Evolutionary conservation across 2,329 filamentous ascomycete species (phyloP), one percentile per base, ranked within the genome.

Genomic region (Stagonosporopsis chrysanthemi): DNA sequence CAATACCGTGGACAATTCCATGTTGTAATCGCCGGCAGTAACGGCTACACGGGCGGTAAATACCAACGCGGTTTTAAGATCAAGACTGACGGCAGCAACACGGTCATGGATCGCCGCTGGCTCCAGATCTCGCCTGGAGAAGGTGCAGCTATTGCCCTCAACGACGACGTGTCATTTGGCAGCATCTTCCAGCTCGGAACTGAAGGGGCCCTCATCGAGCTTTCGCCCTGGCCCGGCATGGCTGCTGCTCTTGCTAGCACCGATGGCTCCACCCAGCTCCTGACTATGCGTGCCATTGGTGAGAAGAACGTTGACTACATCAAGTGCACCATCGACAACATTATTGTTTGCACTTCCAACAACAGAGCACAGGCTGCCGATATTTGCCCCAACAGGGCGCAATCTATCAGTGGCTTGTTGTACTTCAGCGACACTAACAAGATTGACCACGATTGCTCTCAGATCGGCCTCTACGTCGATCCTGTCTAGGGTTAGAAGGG

Each of bases 1-100:
- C 65, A 72, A 35, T 64, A 53, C 17, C 58, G 61, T 14, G 44
- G 57, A 15, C 28, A 53, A 4, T 70, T 70, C 45, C 58, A 62
- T 12, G 57, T 55, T 19, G 58, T 61, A 26, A 63, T 61, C 36
- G 54, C 60, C 28, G 60, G 54, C 22, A 58, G 58, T 35, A 68
- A 67, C 40, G 65, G 63, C 11, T 69, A 70, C 46, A 56, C 63
- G 42, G 43, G 43, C 15, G 35, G 19, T 7, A 8, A 29, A 15
- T 35, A 29, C 19, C 43, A 46, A 9, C 43, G 29, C 2, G 43
- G 43, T 3, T 46, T 46, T 19, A 29, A 24, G 9, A 46, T 46
- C 29, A 46, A 36, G 29, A 46, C 43, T 9, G 29, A 46, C 5
- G 29, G 29, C 6, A 46, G 43, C 43, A 31, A 31, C 17, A 46